Evolutionary conservation across 2,329 filamentous ascomycete species (phyloP).

Genomic region (Piedraia hortae): DNA sequence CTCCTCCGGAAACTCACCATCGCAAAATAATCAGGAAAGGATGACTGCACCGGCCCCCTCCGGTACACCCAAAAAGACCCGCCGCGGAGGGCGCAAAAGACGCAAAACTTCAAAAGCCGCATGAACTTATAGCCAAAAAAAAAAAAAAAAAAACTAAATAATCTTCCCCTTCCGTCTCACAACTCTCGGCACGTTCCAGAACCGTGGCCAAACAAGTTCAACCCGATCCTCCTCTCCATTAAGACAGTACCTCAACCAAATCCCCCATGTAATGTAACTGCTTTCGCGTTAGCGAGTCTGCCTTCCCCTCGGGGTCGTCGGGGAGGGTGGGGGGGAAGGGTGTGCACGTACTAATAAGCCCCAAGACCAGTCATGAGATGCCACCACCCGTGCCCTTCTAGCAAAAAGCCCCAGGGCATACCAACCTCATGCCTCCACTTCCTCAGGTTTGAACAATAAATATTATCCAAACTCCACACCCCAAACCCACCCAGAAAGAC

Average conservation of each 20-base stretch:
- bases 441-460: constrained; percentile 39
- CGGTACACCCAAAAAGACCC: no score
- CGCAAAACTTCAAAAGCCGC: no score
- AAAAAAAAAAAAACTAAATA: no score
- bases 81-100: no score
- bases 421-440: constrained; percentile 38
- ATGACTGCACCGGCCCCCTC: no score
- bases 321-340: background rate
- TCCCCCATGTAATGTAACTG: constrained; percentile 29
- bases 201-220: constrained; percentile 37
- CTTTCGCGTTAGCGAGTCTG: background rate
- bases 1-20: no score
- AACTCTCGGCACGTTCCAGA: constrained; percentile 28
- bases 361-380: constrained; percentile 59
- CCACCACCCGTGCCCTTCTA: constrained; percentile 52
- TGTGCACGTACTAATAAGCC: constrained; percentile 38
- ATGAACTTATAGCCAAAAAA: no score
- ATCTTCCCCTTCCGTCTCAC: constrained; percentile 10
- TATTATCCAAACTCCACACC: constrained; percentile 57
- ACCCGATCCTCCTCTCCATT: constrained; percentile 47
- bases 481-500: constrained; percentile 49
- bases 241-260: constrained; percentile 53
- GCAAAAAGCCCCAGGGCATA: constrained; percentile 51
- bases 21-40: no score
- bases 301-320: background rate